Conservation (phyloP, 1,139 yeast species). For the Candida neerlandica region DNA sequence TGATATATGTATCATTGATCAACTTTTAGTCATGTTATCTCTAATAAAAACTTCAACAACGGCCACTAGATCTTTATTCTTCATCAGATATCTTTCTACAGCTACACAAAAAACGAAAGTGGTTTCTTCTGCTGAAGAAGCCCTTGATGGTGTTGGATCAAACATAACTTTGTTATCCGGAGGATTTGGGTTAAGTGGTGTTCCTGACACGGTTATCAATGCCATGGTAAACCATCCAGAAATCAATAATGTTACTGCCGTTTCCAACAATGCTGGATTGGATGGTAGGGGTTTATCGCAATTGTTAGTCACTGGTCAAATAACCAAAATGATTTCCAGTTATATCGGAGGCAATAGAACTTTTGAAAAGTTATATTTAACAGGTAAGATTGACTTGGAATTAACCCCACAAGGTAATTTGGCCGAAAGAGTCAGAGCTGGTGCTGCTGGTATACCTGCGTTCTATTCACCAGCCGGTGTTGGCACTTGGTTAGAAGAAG, state of each 20-base stretch:
- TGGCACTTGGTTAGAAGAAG: conserved; percentile 54
- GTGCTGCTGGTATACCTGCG: conserved; percentile 53
- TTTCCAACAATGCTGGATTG: conserved; percentile 54
- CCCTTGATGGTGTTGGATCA: conserved; percentile 31
- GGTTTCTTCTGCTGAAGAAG: conserved; percentile 28
- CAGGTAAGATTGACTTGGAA: conserved; percentile 48
- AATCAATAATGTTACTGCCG: conserved; percentile 43
- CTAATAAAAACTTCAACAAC: conserved; percentile 6
- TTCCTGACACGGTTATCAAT: conserved; percentile 47
- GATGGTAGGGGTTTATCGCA: conserved; percentile 48
- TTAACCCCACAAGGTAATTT: conserved; percentile 54
- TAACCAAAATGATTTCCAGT: conserved; percentile 48
- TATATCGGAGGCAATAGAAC: conserved; percentile 51
- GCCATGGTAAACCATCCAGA: conserved; percentile 35
- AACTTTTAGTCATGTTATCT: conserved; percentile 5
- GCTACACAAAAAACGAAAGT: conserved; percentile 21
- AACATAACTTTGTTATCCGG: conserved; percentile 43
- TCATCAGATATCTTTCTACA: conserved; percentile 12
- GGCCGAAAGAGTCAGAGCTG: conserved; percentile 54
- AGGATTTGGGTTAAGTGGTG: conserved; percentile 53
- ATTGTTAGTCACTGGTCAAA: conserved; percentile 45
- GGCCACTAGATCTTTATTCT: conserved; percentile 1
- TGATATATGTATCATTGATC: neutral
- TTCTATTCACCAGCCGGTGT: conserved; percentile 53
- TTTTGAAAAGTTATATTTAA: conserved; percentile 42